Conservation (phyloP, 805 yeast genomes). For the Lachancea nothofagi region DNA sequence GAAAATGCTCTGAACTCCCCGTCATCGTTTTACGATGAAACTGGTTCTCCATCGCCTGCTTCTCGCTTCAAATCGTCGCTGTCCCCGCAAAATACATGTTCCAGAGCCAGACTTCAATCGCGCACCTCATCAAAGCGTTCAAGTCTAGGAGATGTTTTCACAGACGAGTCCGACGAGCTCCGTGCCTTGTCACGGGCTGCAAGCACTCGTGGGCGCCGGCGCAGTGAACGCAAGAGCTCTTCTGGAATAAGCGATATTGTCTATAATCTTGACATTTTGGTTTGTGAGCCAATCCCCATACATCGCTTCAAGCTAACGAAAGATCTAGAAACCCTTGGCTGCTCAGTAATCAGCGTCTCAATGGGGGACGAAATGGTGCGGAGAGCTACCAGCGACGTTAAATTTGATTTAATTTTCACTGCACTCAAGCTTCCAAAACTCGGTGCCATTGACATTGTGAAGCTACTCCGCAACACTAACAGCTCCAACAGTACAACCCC, state of each 20-base stretch:
- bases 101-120: conserved; percentile 44
- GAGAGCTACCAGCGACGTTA: conserved; percentile 74
- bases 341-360: conserved; percentile 70
- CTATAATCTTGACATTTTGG: conserved; percentile 53
- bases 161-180: conserved; percentile 24
- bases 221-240: conserved; percentile 27
- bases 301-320: conserved; percentile 62
- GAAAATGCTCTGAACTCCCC: conserved; percentile 5
- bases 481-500: conserved; percentile 76
- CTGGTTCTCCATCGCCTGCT: conserved; percentile 10
- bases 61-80: conserved; percentile 27
- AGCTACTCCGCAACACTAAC: conserved; percentile 66
- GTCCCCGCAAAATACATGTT: conserved; percentile 21
- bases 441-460: conserved; percentile 70
- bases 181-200: conserved; percentile 27
- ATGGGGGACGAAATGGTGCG: conserved; percentile 81
- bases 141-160: conserved; percentile 18
- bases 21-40: neutral
- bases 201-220: conserved; percentile 25
- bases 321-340: conserved; percentile 63
- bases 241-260: conserved; percentile 17
- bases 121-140: conserved; percentile 23
- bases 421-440: conserved; percentile 64
- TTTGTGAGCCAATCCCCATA: conserved; percentile 85
- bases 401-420: conserved; percentile 77